Conservation (phyloP, 1,284 basidiomycete species). For the Apiotrichum siamense region DNA sequence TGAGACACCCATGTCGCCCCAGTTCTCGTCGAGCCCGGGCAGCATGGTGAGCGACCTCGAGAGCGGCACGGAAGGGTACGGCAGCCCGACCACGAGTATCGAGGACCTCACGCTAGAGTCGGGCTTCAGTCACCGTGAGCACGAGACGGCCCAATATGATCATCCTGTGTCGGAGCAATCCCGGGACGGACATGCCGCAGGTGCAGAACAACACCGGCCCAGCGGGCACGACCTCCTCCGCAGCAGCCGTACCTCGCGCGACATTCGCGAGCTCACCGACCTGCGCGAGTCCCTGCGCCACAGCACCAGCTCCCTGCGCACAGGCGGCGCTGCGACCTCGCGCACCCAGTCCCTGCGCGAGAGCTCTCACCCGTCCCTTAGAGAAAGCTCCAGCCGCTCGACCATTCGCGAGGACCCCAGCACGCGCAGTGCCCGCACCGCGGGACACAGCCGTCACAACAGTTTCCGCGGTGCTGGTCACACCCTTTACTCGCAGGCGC, state of each 20-base stretch:
- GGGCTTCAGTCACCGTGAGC: neutral
- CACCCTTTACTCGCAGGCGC: neutral
- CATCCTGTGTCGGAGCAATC: neutral
- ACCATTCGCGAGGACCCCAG: neutral
- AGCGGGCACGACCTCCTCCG: neutral
- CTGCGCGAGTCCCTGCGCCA: neutral
- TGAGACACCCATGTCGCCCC: neutral
- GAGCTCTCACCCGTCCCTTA: no score
- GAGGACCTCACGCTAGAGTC: conserved; percentile 11
- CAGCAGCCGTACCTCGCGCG: neutral
- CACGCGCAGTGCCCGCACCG: neutral
- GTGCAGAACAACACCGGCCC: neutral
- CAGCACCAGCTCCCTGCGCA: neutral
- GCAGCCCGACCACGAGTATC: conserved; percentile 10
- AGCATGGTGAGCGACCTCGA: conserved; percentile 14
- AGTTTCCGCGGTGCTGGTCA: no score
- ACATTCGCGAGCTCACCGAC: neutral
- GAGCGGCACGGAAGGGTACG: neutral
- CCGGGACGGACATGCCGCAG: neutral
- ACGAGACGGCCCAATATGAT: neutral
- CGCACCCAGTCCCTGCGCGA: neutral
- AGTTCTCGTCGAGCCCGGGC: conserved; percentile 6
- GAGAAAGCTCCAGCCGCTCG: neutral
- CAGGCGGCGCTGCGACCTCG: neutral
- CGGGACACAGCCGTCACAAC: neutral